These are phyloP conservation scores for Inga leiocalycina DNA, from an alignment of 306 rosid genomes.

Conservation along the genomic window DNA sequence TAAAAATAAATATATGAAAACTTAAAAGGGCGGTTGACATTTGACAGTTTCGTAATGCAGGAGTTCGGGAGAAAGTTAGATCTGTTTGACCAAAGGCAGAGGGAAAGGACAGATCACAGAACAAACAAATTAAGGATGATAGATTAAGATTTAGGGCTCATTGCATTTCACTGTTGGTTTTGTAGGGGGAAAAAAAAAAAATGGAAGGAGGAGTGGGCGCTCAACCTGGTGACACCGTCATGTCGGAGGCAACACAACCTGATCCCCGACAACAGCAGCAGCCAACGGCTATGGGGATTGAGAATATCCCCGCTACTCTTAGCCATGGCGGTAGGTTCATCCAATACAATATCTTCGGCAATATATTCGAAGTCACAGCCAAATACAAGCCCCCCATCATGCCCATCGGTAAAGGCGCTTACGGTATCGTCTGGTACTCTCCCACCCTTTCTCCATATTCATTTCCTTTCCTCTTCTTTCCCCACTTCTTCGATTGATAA, in stretches of 20 bases:
- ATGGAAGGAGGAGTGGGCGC: constrained; percentile 42
- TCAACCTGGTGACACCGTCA: constrained; percentile 57
- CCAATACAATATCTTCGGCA: constrained; percentile 93
- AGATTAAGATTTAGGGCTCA: constrained; percentile 12
- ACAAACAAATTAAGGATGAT: not conserved
- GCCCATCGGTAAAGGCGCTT: constrained; percentile 94
- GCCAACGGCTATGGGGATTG: constrained; percentile 29
- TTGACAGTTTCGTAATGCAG: constrained; percentile 8
- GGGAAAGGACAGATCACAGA: not conserved
- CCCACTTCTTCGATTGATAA: not conserved
- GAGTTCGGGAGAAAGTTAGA: constrained; percentile 1
- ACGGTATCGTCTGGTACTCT: constrained; percentile 88
- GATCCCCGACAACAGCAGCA: constrained; percentile 42
- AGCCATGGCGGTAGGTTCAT: constrained; percentile 91
- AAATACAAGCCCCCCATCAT: constrained; percentile 95
- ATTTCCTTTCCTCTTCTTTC: not conserved
- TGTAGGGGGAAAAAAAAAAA: not conserved
- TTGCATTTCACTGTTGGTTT: not conserved
- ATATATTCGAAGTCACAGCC: constrained; percentile 89
- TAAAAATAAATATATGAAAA: not conserved
- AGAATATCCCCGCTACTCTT: constrained; percentile 26
- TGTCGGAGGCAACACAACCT: constrained; percentile 59
- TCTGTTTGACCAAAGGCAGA: constrained; percentile 9
- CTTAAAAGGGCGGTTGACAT: not conserved
- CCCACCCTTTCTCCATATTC: not conserved